These are phyloP conservation scores for Pigoraptor vietnamica DNA, from an alignment of 78 protist species.

Conservation along the genomic window DNA sequence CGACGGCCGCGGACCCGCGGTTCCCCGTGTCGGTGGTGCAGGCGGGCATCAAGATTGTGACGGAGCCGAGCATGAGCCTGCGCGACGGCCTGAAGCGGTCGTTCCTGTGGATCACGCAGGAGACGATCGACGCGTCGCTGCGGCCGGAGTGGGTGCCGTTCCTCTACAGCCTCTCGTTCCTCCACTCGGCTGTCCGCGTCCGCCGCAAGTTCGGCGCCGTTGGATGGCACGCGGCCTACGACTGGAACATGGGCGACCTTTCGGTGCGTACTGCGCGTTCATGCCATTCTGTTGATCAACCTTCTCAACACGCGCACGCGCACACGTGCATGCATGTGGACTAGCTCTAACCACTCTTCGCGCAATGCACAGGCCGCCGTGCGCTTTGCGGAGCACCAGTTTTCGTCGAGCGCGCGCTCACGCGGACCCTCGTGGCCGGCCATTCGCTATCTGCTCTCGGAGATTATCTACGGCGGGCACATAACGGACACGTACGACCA, in stretches of 20 bases:
- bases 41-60: conserved; percentile 69
- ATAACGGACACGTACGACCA: conserved; percentile 82
- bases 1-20: conserved; percentile 48
- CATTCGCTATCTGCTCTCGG: conserved; percentile 79
- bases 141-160: conserved; percentile 63
- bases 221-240: conserved; percentile 86
- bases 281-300: too few relatives aligned
- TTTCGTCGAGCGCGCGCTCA: not conserved
- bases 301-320: too few relatives aligned
- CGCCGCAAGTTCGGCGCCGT: conserved; percentile 84
- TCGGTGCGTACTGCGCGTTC: not conserved
- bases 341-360: too few relatives aligned
- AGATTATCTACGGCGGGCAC: conserved; percentile 92
- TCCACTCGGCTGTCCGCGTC: conserved; percentile 78
- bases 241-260: conserved; percentile 83
- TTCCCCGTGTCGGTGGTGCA: conserved; percentile 81
- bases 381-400: not conserved
- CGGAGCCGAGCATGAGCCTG: conserved; percentile 67
- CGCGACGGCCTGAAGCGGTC: conserved; percentile 63
- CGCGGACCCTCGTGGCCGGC: conserved; percentile 72
- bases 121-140: conserved; percentile 51
- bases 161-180: conserved; percentile 70
- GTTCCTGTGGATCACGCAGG: conserved; percentile 66
- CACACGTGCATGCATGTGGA: not conserved
- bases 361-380: not conserved